A percentile compares a stretch with the other conserved stretches of the same genome.
phyloP scores from a whole-genome alignment of 108 stramenopile species.

The Asterionellopsis glacialis region DNA sequence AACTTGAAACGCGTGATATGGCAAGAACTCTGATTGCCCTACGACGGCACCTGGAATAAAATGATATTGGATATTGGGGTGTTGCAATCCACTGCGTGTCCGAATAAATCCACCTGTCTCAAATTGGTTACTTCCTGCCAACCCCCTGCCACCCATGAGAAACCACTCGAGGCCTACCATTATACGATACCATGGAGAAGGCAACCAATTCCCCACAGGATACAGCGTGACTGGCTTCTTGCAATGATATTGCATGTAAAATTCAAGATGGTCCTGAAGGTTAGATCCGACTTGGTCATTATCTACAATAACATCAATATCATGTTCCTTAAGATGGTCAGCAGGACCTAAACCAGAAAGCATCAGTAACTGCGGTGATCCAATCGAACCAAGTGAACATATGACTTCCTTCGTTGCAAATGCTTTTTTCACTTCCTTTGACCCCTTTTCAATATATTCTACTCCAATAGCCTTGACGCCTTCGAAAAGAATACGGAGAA shows the following conservation, averaged over 20 bases:
- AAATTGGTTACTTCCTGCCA: too few species aligned
- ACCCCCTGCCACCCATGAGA: too few species aligned
- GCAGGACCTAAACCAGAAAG: conserved; percentile 44
- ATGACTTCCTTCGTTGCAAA: conserved; percentile 32
- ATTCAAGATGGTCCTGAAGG: conserved; percentile 30
- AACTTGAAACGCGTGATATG: background rate
- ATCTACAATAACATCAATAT: conserved; percentile 24
- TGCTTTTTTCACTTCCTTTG: too few species aligned
- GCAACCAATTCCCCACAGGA: too few species aligned
- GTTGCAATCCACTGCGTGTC: too few species aligned
- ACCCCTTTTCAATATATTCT: background rate
- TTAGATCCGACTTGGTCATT: conserved; percentile 34
- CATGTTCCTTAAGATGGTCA: conserved; percentile 16
- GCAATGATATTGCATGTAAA: too few species aligned
- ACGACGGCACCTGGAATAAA: background rate
- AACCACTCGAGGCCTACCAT: too few species aligned
- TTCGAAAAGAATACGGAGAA: background rate
- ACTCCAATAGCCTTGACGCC: background rate
- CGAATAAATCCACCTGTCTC: too few species aligned
- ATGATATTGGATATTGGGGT: too few species aligned
- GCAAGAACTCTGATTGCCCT: background rate
- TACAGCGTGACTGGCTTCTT: too few species aligned
- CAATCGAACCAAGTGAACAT: conserved; percentile 40
- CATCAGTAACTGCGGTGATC: conserved; percentile 62
- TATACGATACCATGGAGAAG: too few species aligned